Evolutionary conservation across 352 stramenopile species (phyloP).

Genomic region (Pythium sukuiense): DNA sequence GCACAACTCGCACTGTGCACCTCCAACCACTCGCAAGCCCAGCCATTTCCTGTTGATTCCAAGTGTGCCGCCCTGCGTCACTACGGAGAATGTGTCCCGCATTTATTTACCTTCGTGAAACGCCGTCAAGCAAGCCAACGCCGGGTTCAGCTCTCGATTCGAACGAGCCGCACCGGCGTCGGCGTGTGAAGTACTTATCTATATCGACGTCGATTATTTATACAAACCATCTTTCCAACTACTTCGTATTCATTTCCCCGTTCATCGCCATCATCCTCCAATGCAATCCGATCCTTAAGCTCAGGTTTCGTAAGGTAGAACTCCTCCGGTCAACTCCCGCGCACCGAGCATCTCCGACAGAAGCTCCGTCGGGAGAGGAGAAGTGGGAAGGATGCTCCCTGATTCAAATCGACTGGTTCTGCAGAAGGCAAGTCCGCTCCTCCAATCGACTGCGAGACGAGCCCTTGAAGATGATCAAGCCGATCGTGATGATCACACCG

Average conservation of each 20-base stretch:
- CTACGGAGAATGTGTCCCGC: neutral
- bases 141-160: neutral
- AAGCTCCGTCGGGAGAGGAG: too few species aligned
- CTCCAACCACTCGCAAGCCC: neutral
- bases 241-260: neutral
- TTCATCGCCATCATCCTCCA: neutral
- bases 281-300: neutral
- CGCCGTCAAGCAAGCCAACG: neutral
- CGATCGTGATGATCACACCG: neutral
- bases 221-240: neutral
- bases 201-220: conserved; percentile 1
- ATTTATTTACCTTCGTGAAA: conserved; percentile 3
- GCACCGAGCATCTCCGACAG: too few species aligned
- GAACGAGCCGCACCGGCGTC: neutral
- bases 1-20: neutral
- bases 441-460: neutral
- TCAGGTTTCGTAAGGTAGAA: too few species aligned
- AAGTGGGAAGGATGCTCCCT: too few species aligned
- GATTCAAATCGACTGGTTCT: neutral
- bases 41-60: conserved; percentile 1
- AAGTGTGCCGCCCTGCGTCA: neutral
- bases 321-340: too few species aligned
- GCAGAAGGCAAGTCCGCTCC: neutral
- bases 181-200: neutral
- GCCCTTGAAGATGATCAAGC: neutral